A percentile compares a stretch with the other conserved stretches of the same genome.
These are phyloP conservation scores for Parastagonospora avenae DNA, from an alignment of 2,329 filamentous ascomycete species.

Conservation along the genomic window DNA sequence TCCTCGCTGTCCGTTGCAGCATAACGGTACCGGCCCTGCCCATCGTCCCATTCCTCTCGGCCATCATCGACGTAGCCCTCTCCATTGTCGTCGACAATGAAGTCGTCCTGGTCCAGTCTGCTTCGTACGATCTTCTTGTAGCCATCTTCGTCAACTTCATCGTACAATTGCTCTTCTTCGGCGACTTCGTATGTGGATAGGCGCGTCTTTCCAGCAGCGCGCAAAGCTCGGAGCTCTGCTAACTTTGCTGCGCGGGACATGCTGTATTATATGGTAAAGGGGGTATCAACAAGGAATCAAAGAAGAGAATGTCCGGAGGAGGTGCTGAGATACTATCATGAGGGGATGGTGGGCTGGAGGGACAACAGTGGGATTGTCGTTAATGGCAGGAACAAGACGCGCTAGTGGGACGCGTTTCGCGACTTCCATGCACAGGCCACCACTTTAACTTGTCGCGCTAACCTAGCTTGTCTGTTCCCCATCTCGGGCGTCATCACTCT, in stretches of 20 bases:
- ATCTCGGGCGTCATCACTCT: neutral
- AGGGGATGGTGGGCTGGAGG: slow-evolving; percentile 30
- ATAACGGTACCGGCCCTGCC: slow-evolving; percentile 71
- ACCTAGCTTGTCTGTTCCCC: slow-evolving; percentile 5
- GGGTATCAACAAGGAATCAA: slow-evolving; percentile 15
- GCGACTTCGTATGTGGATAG: slow-evolving; percentile 86
- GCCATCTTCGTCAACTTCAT: slow-evolving; percentile 93
- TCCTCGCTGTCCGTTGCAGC: slow-evolving; percentile 73
- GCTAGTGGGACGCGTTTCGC: slow-evolving; percentile 30
- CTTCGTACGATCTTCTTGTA: slow-evolving; percentile 96
- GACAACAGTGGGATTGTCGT: slow-evolving; percentile 14
- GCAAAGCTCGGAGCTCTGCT: slow-evolving; percentile 82
- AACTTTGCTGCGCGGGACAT: slow-evolving; percentile 49
- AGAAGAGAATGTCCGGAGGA: slow-evolving; percentile 14
- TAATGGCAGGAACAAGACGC: slow-evolving; percentile 19
- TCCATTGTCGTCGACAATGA: slow-evolving; percentile 97
- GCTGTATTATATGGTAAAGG: slow-evolving; percentile 20
- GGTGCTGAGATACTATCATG: slow-evolving; percentile 17
- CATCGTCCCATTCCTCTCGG: slow-evolving; percentile 71
- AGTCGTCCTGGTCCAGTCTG: slow-evolving; percentile 91
- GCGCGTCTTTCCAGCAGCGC: slow-evolving; percentile 88
- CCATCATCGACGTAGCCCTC: slow-evolving; percentile 97
- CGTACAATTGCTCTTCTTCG: slow-evolving; percentile 84
- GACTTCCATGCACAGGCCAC: slow-evolving; percentile 1
- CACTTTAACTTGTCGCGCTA: slow-evolving; percentile 3